Evolutionary conservation across 176 grass and related monocot species (phyloP), one percentile per base, ranked within the genome.

Genomic region (Oryza brachyantha): DNA sequence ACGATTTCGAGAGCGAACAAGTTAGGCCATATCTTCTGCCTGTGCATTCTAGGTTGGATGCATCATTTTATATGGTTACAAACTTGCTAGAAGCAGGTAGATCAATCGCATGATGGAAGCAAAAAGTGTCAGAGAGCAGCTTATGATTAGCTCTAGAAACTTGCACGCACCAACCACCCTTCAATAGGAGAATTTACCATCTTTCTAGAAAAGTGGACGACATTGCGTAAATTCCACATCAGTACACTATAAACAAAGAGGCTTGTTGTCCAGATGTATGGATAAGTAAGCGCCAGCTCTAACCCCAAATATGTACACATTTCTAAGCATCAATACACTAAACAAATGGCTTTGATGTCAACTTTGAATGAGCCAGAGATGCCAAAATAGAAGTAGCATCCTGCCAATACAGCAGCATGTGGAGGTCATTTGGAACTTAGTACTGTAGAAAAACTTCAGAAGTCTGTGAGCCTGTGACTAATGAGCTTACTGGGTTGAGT

Each of bases 201-300:
- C 82, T 36, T 85, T 61, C 40, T 55, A 31, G 74, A 61, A 72
- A 78, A 84, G 74, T 4, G 63, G 41, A 54, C 55, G 61, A 37
- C 70, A 34, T 75, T 13, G 84, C 70, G 77, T 80, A 66, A 25
- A 37, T 29, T 68, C 38, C 70, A 75, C 70, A 84, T 38, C 65
- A 77, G 41, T 10, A 62, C 52, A 28, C 81, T 37, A 27, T 43
- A 27, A 46, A 71, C 57, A 35, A 21, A 2, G 29, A 14, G 14
- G 9, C 31, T 37, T 43, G 61, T 37, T 11, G 22, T 31, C 13
- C 27, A 65, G 27, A 52, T 39, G 45, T 38, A 29, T 37, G 43
- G 43, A 68, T 37, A 64, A 66, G 41, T 28, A 67, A 39, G 8
- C 9, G 54, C 50, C 50, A 17, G n/a, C 35, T 72, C 59, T 65